phyloP scores from a whole-genome alignment of 345 rosid species.

The Syzygium grande region DNA sequence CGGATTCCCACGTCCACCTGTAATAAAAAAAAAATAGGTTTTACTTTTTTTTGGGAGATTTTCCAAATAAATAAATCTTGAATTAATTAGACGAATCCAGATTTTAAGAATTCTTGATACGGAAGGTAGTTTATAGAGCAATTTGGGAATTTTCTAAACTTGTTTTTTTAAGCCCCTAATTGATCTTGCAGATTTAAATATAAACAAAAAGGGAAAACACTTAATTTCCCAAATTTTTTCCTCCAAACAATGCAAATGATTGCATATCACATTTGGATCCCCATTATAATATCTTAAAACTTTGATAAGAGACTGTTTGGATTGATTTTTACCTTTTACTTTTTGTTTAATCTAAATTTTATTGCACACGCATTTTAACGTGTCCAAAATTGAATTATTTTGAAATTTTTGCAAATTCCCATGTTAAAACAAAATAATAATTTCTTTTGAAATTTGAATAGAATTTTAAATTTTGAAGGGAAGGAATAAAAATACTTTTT shows the following conservation, averaged over 20 bases:
- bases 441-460: neutral
- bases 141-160: neutral
- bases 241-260: neutral
- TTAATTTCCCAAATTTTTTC: neutral
- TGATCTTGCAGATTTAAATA: neutral
- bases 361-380: neutral
- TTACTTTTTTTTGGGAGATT: neutral
- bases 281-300: neutral
- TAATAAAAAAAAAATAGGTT: neutral
- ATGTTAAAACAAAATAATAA: neutral
- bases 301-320: neutral
- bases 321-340: neutral
- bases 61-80: neutral
- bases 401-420: neutral
- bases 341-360: neutral
- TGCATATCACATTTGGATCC: neutral
- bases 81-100: neutral
- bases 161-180: neutral
- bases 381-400: neutral
- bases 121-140: neutral
- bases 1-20: neutral
- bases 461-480: neutral
- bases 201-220: neutral
- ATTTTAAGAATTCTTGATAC: neutral
- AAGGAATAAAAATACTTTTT: neutral